phyloP scores from a whole-genome alignment of 768 basidiomycete species.

The Auriscalpium microsporum region DNA sequence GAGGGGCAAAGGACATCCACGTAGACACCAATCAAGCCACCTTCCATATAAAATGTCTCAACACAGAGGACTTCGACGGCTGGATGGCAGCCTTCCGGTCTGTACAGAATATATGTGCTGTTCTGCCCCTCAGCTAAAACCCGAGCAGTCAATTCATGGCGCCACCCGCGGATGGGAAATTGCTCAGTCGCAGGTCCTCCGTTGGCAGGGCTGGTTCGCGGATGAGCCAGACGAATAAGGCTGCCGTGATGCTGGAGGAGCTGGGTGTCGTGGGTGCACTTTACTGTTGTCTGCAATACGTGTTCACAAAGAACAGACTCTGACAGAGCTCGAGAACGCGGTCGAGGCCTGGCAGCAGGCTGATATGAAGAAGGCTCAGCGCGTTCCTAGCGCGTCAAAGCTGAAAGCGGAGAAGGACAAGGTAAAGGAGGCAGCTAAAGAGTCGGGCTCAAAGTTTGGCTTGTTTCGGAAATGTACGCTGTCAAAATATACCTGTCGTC shows the following conservation, averaged over 20 bases:
- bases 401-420: constrained; percentile 41
- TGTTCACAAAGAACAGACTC: constrained; percentile 32
- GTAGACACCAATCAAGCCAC: constrained; percentile 69
- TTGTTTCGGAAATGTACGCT: constrained; percentile 15
- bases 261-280: constrained; percentile 48
- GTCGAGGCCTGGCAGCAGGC: constrained; percentile 37
- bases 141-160: constrained; percentile 52
- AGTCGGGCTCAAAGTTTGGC: constrained; percentile 16
- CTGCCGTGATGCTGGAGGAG: constrained; percentile 50
- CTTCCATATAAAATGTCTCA: constrained; percentile 79
- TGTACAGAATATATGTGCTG: constrained; percentile 7
- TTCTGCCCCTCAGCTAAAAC: not conserved
- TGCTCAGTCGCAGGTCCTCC: constrained; percentile 27
- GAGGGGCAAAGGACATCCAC: constrained; percentile 73
- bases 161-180: constrained; percentile 28
- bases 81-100: constrained; percentile 78
- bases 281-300: constrained; percentile 1
- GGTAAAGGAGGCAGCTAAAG: constrained; percentile 29
- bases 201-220: constrained; percentile 28
- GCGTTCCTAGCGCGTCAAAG: constrained; percentile 20
- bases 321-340: constrained; percentile 50
- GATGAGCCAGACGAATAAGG: constrained; percentile 41
- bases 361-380: constrained; percentile 22
- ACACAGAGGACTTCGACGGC: constrained; percentile 53
- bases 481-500: not conserved